Percentiles rank a stretch among this genome's conserved stretches.
phyloP scores from a whole-genome alignment of 2,329 filamentous ascomycete genomes.

The Neocucurbitaria cava region DNA sequence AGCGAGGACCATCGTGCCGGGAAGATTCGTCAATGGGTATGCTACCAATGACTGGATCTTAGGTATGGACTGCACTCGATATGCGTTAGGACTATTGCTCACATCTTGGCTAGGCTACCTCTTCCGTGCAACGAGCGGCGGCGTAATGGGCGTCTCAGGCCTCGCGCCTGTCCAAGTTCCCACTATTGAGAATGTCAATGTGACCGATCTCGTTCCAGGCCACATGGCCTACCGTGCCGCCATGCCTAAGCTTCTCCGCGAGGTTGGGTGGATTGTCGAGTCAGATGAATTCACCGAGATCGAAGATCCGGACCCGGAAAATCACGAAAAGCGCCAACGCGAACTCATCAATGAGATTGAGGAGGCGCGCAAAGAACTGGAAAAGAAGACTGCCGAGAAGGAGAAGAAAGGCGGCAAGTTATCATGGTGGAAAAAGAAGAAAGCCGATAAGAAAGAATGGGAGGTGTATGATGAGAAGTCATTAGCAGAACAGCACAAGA shows the following conservation, averaged over 20 bases:
- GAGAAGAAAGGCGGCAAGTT: slow-evolving; percentile 69
- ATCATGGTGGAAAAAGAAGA: slow-evolving; percentile 80
- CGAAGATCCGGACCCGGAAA: slow-evolving; percentile 95
- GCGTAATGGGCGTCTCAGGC: slow-evolving; percentile 87
- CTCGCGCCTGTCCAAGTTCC: slow-evolving; percentile 80
- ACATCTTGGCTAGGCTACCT: slow-evolving; percentile 68
- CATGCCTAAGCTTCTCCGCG: slow-evolving; percentile 85
- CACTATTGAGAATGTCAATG: slow-evolving; percentile 86
- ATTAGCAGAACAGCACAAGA: slow-evolving; percentile 10
- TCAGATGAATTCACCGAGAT: slow-evolving; percentile 96
- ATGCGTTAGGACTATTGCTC: slow-evolving; percentile 4
- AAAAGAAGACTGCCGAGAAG: slow-evolving; percentile 67
- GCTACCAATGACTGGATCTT: slow-evolving; percentile 97
- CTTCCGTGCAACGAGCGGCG: slow-evolving; percentile 91
- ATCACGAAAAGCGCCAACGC: slow-evolving; percentile 83
- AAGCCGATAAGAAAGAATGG: slow-evolving; percentile 85
- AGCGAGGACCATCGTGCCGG: slow-evolving; percentile 82
- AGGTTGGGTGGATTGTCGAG: slow-evolving; percentile 89
- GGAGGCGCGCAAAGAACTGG: slow-evolving; percentile 85
- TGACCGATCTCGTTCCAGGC: slow-evolving; percentile 83
- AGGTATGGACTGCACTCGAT: slow-evolving; percentile 51
- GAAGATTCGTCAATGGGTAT: slow-evolving; percentile 95
- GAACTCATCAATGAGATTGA: slow-evolving; percentile 97
- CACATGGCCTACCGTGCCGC: slow-evolving; percentile 97
- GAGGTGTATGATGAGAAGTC: slow-evolving; percentile 82